phyloP scores from a whole-genome alignment of 2,329 filamentous ascomycete species.

The Volutella citrinella region DNA sequence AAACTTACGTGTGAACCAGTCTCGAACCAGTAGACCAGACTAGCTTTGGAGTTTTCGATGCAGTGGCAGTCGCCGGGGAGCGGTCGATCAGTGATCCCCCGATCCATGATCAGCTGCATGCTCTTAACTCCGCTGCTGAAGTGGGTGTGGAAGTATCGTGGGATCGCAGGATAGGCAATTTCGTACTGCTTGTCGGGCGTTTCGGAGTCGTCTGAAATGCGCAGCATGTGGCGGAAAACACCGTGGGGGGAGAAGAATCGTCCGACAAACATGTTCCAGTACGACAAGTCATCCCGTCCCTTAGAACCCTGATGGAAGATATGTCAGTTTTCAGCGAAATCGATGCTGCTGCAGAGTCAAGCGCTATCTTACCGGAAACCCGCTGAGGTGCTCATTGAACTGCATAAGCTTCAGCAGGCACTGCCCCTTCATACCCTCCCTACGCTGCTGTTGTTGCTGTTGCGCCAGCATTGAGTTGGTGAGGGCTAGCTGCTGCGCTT shows the following conservation, averaged over 20 bases:
- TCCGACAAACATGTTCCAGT: constrained; percentile 78
- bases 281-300: constrained; percentile 64
- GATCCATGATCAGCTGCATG: constrained; percentile 83
- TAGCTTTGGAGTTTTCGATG: constrained; percentile 74
- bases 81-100: constrained; percentile 51
- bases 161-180: constrained; percentile 75
- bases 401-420: constrained; percentile 59
- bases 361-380: constrained; percentile 45
- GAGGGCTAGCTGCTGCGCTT: constrained; percentile 35
- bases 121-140: constrained; percentile 83
- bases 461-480: constrained; percentile 31
- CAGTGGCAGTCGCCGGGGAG: constrained; percentile 64
- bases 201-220: constrained; percentile 54
- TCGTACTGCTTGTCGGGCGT: constrained; percentile 76
- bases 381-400: constrained; percentile 61
- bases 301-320: constrained; percentile 46
- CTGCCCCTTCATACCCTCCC: constrained; percentile 52
- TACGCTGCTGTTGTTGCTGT: constrained; percentile 50
- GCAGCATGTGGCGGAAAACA: constrained; percentile 71
- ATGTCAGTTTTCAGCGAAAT: constrained; percentile 3
- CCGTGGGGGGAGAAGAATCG: constrained; percentile 78
- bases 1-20: constrained; percentile 72
- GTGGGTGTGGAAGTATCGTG: constrained; percentile 86
- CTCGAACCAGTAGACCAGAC: constrained; percentile 85
- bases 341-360: not conserved